These are phyloP conservation scores for Helenozyma rhizophorensis DNA, from an alignment of 805 yeast species.

Conservation along the genomic window DNA sequence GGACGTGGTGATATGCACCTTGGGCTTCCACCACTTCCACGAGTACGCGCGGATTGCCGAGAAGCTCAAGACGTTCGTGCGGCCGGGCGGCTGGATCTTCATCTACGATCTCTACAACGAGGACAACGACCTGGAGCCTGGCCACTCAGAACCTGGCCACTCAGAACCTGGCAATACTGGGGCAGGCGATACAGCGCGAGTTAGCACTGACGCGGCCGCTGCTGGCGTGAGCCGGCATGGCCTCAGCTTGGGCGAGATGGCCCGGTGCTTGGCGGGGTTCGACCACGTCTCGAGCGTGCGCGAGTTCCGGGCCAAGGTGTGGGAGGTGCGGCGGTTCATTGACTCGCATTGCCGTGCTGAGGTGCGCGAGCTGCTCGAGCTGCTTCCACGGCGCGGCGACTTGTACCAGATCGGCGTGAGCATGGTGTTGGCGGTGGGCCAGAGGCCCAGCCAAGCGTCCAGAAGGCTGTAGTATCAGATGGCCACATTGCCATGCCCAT, in stretches of 20 bases:
- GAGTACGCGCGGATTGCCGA: constrained; percentile 25
- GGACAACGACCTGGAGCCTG: constrained; percentile 6
- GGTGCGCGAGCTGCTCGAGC: constrained; percentile 9
- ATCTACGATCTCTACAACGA: constrained; percentile 38
- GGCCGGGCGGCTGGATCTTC: constrained; percentile 30
- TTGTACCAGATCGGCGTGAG: constrained; percentile 16
- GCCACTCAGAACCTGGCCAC: too few species aligned
- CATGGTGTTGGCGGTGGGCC: constrained; percentile 28
- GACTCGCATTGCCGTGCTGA: constrained; percentile 18
- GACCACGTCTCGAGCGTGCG: constrained; percentile 20
- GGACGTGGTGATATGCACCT: constrained; percentile 30
- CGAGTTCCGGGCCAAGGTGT: constrained; percentile 15
- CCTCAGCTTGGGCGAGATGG: constrained; percentile 2
- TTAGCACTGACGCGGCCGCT: not conserved
- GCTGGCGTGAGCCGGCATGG: constrained; percentile 7
- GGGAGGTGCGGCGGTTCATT: constrained; percentile 25
- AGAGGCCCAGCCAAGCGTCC: too few species aligned
- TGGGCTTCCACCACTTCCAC: constrained; percentile 38
- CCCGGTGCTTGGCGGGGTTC: constrained; percentile 2
- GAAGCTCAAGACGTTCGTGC: constrained; percentile 29
- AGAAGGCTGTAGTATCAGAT: too few species aligned
- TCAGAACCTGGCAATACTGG: too few species aligned
- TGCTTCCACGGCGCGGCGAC: constrained; percentile 5
- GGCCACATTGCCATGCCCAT: too few species aligned
- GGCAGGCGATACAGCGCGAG: too few species aligned